These are phyloP conservation scores for Linum usitatissimum DNA, from an alignment of 345 rosid species.

Conservation along the genomic window DNA sequence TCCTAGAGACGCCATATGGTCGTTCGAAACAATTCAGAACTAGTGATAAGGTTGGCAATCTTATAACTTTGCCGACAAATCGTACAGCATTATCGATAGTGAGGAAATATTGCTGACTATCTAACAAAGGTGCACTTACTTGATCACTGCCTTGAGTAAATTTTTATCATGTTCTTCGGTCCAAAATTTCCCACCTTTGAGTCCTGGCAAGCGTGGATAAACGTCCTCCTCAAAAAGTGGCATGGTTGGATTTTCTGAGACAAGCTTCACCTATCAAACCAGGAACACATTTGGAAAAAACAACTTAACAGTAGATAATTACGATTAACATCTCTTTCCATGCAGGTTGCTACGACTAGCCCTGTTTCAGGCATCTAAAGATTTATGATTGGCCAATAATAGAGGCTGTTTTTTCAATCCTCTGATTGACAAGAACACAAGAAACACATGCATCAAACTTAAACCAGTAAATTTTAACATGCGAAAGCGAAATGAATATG, in stretches of 20 bases:
- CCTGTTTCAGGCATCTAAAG: not conserved
- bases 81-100: not conserved
- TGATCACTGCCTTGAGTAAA: constrained; percentile 69
- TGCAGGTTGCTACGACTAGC: not conserved
- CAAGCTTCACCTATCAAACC: constrained; percentile 41
- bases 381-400: not conserved
- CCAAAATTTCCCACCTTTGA: constrained; percentile 83
- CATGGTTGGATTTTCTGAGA: constrained; percentile 41
- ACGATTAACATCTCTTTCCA: not conserved
- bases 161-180: constrained; percentile 77
- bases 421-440: not conserved
- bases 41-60: not conserved
- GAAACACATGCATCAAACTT: not conserved
- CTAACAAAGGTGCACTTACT: constrained; percentile 36
- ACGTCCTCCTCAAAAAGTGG: constrained; percentile 59
- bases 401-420: no score
- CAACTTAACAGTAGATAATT: not conserved
- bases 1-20: not conserved
- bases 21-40: not conserved
- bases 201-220: constrained; percentile 54
- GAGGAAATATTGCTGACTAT: not conserved
- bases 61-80: not conserved
- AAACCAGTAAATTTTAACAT: not conserved
- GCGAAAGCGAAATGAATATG: not conserved
- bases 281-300: not conserved